Percentiles rank a stretch among this genome's conserved stretches.
These are phyloP conservation scores for Cajanus cajan DNA, from an alignment of 306 rosid genomes.

Conservation along the genomic window DNA sequence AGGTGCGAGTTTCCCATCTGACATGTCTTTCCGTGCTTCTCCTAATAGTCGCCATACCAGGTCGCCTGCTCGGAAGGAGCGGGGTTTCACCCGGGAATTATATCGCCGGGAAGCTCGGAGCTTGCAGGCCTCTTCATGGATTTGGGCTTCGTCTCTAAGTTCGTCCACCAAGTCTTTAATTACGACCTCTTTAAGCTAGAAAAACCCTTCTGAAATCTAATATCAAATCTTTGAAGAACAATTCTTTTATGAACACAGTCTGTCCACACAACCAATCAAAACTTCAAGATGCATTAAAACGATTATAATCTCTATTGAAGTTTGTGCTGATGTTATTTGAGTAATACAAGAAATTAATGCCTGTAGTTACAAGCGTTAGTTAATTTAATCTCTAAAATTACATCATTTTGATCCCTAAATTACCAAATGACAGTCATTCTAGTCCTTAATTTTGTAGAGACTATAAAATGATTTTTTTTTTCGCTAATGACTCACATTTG, in stretches of 20 bases:
- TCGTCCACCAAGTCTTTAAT: too few species aligned
- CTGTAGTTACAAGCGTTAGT: background rate
- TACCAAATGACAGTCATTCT: background rate
- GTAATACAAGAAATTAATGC: background rate
- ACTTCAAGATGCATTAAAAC: background rate
- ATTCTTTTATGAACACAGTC: background rate
- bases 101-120: too few species aligned
- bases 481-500: too few species aligned
- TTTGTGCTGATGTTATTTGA: background rate
- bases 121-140: too few species aligned
- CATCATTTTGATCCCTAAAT: background rate
- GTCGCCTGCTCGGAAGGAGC: too few species aligned
- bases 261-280: background rate
- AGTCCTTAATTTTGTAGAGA: background rate
- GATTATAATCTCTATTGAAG: background rate
- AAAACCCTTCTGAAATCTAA: constrained; percentile 17
- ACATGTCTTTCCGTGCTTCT: too few species aligned
- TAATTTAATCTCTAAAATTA: background rate
- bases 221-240: background rate
- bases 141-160: too few species aligned
- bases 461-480: too few species aligned
- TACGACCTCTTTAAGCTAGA: background rate
- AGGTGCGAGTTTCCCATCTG: too few species aligned
- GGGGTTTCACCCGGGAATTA: too few species aligned
- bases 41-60: too few species aligned